Evolutionary conservation across 495 filamentous ascomycete genomes (phyloP), one percentile per base, ranked within the genome.

Genomic region (Saxispiralis lemnorum): DNA sequence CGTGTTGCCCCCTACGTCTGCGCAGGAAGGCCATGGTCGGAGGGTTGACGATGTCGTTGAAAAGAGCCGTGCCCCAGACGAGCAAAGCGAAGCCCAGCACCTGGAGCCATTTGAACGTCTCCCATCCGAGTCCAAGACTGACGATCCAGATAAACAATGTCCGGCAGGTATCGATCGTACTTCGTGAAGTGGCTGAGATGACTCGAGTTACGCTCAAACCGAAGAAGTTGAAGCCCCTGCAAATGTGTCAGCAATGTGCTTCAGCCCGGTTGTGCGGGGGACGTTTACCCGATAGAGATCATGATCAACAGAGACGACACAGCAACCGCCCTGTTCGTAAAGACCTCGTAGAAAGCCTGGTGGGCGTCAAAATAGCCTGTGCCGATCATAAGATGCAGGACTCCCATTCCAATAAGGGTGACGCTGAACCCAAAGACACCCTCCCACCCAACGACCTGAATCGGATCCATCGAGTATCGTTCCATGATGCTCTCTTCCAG

Each of bases 81-180:
- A 97, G 73, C 43, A 95, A 60, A 0, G 56, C 78, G 56, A 97
- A 97, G 1, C 89, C 89, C 1, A 72, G 59, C 2, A 97, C 83
- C 62, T 97, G 89, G 9, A 97, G 71, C 81, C 86, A 94, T 64
- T 96, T 97, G 73, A 97, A 97, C 9, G 72, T 76, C 62, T 97
- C 89, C 89, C 89, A 97, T 41, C 89, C 86, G 0, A 97, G 71
- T 6, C 80, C 85, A 9, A 97, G 71, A 2, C 83, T 92, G 14
- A 94, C 83, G 20, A 97, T 70, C 89, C 89, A 97, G 65, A 97
- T 96, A 69, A 96, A 96, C 2, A 97, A 71, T 0, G 89, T 97
- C 1, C 89, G 79, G 66, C 86, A 95, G 1, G 92, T 97, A 58
- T 97, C 89, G 51, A 97, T 95, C 11, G 86, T 93, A 44, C 83